These are phyloP conservation scores for Eutrema salsugineum DNA, from an alignment of 441 rosid genomes.

Conservation along the genomic window DNA sequence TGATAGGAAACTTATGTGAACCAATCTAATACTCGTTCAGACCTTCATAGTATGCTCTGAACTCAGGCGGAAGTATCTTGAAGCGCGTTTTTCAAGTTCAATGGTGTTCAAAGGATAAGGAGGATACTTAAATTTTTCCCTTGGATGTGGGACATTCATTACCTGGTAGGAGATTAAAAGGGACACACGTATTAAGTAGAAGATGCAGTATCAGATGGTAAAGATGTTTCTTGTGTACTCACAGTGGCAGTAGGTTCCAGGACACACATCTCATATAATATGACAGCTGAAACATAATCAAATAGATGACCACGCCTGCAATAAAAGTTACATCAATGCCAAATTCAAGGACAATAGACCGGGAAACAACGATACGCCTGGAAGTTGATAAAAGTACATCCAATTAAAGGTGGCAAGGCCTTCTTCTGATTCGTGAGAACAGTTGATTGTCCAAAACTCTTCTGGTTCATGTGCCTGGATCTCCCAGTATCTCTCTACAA, in stretches of 20 bases:
- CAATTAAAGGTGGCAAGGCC: conserved; percentile 76
- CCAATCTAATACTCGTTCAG: background rate
- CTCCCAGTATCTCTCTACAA: conserved; percentile 96
- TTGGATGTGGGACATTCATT: conserved; percentile 63
- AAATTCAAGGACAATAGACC: conserved; percentile 12
- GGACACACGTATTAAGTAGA: conserved; percentile 11
- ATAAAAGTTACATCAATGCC: conserved; percentile 22
- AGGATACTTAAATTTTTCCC: conserved; percentile 80
- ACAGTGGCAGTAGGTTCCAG: conserved; percentile 86
- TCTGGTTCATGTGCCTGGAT: conserved; percentile 92
- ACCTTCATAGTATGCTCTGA: conserved; percentile 99
- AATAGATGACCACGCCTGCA: conserved; percentile 95
- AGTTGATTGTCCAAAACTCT: conserved; percentile 88
- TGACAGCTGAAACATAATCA: conserved; percentile 73
- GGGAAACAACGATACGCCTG: background rate
- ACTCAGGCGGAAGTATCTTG: conserved; percentile 90
- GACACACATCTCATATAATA: conserved; percentile 91
- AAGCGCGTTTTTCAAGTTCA: conserved; percentile 97
- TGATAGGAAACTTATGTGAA: background rate
- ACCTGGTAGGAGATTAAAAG: conserved; percentile 48
- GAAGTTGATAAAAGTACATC: conserved; percentile 51
- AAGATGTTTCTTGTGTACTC: conserved; percentile 36
- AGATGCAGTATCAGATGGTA: conserved; percentile 18
- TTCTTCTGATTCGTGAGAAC: conserved; percentile 79
- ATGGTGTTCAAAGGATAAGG: conserved; percentile 94